Conservation (phyloP, 2,329 filamentous ascomycete genomes). For the Sarocladium strictum region DNA sequence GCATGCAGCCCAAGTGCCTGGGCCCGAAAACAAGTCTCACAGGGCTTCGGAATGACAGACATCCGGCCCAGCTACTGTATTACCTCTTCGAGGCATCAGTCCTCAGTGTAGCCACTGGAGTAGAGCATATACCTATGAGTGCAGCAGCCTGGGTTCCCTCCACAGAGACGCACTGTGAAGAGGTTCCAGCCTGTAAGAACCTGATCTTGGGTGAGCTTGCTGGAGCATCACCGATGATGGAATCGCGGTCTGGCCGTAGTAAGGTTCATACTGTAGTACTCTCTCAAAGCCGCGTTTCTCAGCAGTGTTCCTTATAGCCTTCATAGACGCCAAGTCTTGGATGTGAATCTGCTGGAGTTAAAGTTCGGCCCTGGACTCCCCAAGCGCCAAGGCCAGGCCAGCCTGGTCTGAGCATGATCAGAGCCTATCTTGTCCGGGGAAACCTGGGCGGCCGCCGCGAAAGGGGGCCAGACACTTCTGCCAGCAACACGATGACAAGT, state of each 20-base stretch:
- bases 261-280: background rate
- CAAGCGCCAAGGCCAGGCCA: background rate
- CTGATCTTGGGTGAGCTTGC: too few relatives aligned
- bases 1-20: background rate
- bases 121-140: too few relatives aligned
- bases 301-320: too few relatives aligned
- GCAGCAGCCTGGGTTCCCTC: too few relatives aligned
- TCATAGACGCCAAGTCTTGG: background rate
- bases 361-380: background rate
- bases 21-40: background rate
- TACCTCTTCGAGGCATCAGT: background rate
- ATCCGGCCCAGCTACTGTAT: slow-evolving; percentile 6
- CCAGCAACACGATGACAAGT: background rate
- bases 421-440: background rate
- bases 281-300: too few relatives aligned
- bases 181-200: too few relatives aligned
- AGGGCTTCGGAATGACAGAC: background rate
- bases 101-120: background rate
- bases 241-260: background rate
- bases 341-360: background rate
- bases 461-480: background rate
- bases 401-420: background rate
- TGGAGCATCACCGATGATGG: too few relatives aligned
- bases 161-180: background rate
- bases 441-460: background rate